These are phyloP conservation scores for Gastrodia elata DNA, from an alignment of 106 monocot species.

Conservation along the genomic window DNA sequence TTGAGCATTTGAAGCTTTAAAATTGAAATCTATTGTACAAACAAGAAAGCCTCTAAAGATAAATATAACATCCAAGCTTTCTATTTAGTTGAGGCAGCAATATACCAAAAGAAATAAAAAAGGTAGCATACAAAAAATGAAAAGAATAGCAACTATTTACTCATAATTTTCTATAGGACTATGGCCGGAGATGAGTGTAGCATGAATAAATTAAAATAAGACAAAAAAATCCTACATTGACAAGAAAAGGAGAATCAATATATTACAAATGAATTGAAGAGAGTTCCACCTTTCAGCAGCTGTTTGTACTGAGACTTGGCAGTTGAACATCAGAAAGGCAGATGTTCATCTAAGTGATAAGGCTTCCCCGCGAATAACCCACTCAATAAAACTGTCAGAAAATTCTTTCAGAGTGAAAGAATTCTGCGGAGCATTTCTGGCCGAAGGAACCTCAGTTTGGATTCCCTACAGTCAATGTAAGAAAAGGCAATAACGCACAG, in stretches of 20 bases:
- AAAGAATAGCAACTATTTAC: slow-evolving; percentile 4
- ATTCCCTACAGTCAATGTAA: slow-evolving; percentile 1
- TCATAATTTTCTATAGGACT: slow-evolving; percentile 3
- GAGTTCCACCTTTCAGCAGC: neutral
- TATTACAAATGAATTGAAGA: slow-evolving; percentile 4
- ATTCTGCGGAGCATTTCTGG: neutral
- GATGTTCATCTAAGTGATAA: neutral
- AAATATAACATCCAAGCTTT: no score
- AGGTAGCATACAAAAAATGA: no score
- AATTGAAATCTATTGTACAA: no score
- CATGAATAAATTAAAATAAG: neutral
- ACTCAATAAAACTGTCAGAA: slow-evolving; percentile 2
- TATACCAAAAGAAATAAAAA: no score
- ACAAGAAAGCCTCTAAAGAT: no score
- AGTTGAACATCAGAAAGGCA: neutral
- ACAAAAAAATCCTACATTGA: neutral
- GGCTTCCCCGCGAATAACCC: slow-evolving; percentile 4
- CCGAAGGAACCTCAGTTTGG: neutral
- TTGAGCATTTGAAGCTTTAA: no score
- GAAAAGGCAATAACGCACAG: neutral
- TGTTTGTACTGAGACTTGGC: neutral
- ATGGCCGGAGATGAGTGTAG: neutral
- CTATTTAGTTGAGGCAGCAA: no score
- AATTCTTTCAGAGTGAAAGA: neutral
- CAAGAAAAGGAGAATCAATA: neutral